Percentiles rank a stretch among this genome's conserved stretches.
Evolutionary conservation across 345 rosid genomes (phyloP).

Genomic region (Citropsis articulata): DNA sequence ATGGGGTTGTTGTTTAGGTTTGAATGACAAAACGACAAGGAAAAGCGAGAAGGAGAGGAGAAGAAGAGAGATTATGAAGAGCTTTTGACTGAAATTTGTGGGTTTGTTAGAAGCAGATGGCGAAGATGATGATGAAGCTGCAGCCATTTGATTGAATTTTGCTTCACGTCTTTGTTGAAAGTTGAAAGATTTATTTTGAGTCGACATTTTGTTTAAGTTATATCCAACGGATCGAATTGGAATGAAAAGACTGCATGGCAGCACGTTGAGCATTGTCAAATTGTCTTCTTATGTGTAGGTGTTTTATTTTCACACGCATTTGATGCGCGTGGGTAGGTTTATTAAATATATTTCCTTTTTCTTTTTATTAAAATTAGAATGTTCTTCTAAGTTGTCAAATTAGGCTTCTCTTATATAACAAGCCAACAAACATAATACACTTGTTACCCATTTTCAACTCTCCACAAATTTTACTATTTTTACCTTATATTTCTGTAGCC

Average conservation of each 20-base stretch:
- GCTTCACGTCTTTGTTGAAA: slow-evolving; percentile 4
- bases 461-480: too few species aligned
- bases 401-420: too few species aligned
- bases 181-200: background rate
- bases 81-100: slow-evolving; percentile 27
- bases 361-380: too few species aligned
- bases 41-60: slow-evolving; percentile 38
- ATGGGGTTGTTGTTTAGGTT: slow-evolving; percentile 6
- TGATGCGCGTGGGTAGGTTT: background rate
- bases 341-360: background rate
- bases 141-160: background rate
- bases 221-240: background rate
- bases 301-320: slow-evolving; percentile 9
- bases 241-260: slow-evolving; percentile 28
- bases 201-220: background rate
- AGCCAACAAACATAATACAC: too few species aligned
- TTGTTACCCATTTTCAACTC: too few species aligned
- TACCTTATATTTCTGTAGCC: too few species aligned
- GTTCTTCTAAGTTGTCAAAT: too few species aligned
- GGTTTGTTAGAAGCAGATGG: slow-evolving; percentile 11
- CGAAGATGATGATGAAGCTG: background rate
- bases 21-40: slow-evolving; percentile 31
- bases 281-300: slow-evolving; percentile 14
- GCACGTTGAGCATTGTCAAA: slow-evolving; percentile 36
- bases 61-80: slow-evolving; percentile 39